These are phyloP conservation scores for Melampsora americana DNA, from an alignment of 1,284 basidiomycete species.

Conservation along the genomic window DNA sequence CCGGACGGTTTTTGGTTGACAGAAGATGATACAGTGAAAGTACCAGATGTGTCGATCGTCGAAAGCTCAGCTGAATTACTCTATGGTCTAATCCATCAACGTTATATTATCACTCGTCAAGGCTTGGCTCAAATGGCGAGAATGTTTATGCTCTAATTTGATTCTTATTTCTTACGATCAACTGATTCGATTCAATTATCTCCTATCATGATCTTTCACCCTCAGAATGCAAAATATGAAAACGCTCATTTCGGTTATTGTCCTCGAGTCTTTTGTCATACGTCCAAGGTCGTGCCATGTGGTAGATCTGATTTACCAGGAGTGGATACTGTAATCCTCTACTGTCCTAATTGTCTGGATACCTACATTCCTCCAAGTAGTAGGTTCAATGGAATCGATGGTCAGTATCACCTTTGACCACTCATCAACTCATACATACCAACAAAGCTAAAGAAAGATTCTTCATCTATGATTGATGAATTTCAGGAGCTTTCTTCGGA, in stretches of 20 bases:
- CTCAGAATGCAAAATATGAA: conserved; percentile 92
- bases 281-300: conserved; percentile 86
- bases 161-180: background rate
- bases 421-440: background rate
- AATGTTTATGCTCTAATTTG: conserved; percentile 45
- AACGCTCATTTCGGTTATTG: conserved; percentile 86
- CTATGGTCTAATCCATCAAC: conserved; percentile 94
- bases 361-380: conserved; percentile 93
- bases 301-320: conserved; percentile 94
- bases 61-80: conserved; percentile 96
- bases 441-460: background rate
- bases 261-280: conserved; percentile 89
- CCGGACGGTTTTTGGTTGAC: conserved; percentile 7
- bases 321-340: conserved; percentile 97
- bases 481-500: conserved; percentile 91
- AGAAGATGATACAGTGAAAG: conserved; percentile 83
- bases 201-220: conserved; percentile 26
- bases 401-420: conserved; percentile 57
- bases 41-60: conserved; percentile 87
- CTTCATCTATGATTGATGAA: background rate
- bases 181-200: conserved; percentile 13
- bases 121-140: conserved; percentile 92
- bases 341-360: conserved; percentile 97
- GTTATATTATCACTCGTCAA: conserved; percentile 90
- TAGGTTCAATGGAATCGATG: conserved; percentile 93